Percentiles rank a stretch among this genome's conserved stretches.
Conservation (phyloP, 2,329 filamentous ascomycete genomes). For the Rhynchosporium secalis region DNA sequence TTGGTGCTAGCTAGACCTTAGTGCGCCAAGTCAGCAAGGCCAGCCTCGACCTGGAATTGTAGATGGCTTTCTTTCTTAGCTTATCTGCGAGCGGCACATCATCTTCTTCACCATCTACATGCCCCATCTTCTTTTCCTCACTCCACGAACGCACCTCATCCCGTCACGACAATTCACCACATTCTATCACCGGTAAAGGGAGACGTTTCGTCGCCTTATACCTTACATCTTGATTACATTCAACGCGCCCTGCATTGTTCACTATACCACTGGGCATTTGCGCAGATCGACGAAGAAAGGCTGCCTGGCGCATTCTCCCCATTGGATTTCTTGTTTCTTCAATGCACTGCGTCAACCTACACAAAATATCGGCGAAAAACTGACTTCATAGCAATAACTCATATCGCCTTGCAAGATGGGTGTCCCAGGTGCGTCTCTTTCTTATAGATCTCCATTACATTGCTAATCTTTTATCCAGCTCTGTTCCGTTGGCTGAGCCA, state of each 20-base stretch:
- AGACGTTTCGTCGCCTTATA: no score
- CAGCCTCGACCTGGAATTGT: no score
- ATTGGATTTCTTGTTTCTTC: neutral
- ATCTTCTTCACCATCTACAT: neutral
- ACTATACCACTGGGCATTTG: no score
- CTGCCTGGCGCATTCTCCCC: constrained; percentile 1
- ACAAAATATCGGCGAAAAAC: neutral
- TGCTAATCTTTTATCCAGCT: constrained; percentile 27
- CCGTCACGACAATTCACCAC: no score
- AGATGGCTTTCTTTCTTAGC: neutral
- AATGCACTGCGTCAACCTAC: constrained; percentile 5
- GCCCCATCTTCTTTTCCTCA: neutral
- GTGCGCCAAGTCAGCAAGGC: no score
- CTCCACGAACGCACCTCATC: neutral
- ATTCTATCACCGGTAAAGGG: no score
- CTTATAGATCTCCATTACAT: neutral
- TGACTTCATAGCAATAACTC: neutral
- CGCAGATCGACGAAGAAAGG: neutral
- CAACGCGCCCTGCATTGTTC: no score
- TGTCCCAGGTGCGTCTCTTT: constrained; percentile 34
- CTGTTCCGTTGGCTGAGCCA: constrained; percentile 89
- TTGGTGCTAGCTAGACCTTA: neutral
- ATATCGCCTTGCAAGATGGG: constrained; percentile 31
- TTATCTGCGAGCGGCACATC: neutral
- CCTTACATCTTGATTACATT: no score